phyloP scores from a whole-genome alignment of 192 early-diverging fungal genomes.

The Coemansia sp. region DNA sequence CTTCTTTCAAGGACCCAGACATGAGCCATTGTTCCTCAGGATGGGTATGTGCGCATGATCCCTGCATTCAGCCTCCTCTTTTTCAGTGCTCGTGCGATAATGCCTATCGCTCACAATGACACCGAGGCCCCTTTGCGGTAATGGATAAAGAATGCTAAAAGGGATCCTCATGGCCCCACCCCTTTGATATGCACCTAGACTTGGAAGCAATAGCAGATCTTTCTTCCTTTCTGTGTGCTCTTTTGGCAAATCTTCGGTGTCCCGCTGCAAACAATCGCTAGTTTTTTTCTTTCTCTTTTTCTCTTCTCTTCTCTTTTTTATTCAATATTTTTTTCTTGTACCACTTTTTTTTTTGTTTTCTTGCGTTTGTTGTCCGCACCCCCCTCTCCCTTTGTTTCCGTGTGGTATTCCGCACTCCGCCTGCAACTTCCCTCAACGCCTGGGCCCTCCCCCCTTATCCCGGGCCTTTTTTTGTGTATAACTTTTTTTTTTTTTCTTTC shows the following conservation, averaged over 20 bases:
- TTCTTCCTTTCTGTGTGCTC: not conserved
- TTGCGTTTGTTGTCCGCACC: slow-evolving; percentile 4
- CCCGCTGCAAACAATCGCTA: not conserved
- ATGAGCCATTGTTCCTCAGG: not conserved
- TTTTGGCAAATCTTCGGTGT: not conserved
- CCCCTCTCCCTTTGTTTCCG: not conserved
- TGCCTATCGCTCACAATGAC: not conserved
- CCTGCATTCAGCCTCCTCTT: not conserved
- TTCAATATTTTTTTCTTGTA: slow-evolving; percentile 2
- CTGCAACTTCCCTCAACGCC: not conserved
- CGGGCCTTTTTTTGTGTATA: slow-evolving; percentile 7
- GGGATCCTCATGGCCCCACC: not conserved
- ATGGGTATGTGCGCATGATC: not conserved
- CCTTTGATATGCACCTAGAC: not conserved
- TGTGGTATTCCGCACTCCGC: not conserved
- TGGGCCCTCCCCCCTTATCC: not conserved
- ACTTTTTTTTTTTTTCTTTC: not conserved
- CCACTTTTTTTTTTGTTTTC: not conserved
- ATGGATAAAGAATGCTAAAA: not conserved
- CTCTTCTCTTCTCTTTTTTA: not conserved
- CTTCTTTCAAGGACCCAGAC: slow-evolving; percentile 15
- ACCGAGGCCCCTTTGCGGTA: not conserved
- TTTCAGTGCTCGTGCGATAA: not conserved
- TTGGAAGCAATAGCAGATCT: not conserved
- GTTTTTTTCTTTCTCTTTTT: not conserved